These are phyloP conservation scores for Nematocida homosporus DNA, from an alignment of 371 early-diverging fungal species.

Conservation along the genomic window DNA sequence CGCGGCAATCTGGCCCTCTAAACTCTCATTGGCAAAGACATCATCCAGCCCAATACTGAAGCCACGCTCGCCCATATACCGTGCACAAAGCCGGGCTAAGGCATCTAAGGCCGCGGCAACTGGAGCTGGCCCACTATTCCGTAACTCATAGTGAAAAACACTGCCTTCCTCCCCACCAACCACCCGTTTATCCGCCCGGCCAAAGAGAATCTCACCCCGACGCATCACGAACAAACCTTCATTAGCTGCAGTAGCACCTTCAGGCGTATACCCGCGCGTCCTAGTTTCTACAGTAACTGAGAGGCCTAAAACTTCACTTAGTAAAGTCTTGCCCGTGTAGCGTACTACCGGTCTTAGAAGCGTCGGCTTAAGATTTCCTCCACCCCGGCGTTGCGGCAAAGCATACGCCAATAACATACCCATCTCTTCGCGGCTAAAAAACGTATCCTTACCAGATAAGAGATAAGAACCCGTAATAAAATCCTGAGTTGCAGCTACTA, in stretches of 20 bases:
- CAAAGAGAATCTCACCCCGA: slow-evolving; percentile 41
- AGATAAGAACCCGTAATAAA: slow-evolving; percentile 92
- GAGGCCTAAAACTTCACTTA: slow-evolving; percentile 60
- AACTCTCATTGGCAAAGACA: slow-evolving; percentile 9
- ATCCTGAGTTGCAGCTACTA: slow-evolving; percentile 97
- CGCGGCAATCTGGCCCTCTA: slow-evolving; percentile 12
- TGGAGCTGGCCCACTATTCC: slow-evolving; percentile 12
- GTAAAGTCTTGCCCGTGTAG: slow-evolving; percentile 74
- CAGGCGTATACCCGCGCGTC: slow-evolving; percentile 1
- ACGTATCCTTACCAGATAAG: slow-evolving; percentile 77
- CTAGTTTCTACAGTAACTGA: slow-evolving; percentile 28
- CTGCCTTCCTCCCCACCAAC: slow-evolving; percentile 51
- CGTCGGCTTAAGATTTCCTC: slow-evolving; percentile 76
- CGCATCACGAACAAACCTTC: slow-evolving; percentile 46
- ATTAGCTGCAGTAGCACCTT: not conserved
- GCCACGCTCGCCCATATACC: slow-evolving; percentile 52
- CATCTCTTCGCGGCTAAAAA: slow-evolving; percentile 87
- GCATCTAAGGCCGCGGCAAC: slow-evolving; percentile 47
- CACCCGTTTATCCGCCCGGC: slow-evolving; percentile 36
- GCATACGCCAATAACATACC: slow-evolving; percentile 71
- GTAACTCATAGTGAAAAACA: slow-evolving; percentile 37
- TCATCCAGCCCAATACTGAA: slow-evolving; percentile 56
- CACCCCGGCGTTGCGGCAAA: slow-evolving; percentile 78
- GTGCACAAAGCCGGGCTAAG: slow-evolving; percentile 39
- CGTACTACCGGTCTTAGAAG: slow-evolving; percentile 74